Evolutionary conservation across 345 rosid species (phyloP), one percentile per base, ranked within the genome.

Genomic region (Abelmoschus esculentus): DNA sequence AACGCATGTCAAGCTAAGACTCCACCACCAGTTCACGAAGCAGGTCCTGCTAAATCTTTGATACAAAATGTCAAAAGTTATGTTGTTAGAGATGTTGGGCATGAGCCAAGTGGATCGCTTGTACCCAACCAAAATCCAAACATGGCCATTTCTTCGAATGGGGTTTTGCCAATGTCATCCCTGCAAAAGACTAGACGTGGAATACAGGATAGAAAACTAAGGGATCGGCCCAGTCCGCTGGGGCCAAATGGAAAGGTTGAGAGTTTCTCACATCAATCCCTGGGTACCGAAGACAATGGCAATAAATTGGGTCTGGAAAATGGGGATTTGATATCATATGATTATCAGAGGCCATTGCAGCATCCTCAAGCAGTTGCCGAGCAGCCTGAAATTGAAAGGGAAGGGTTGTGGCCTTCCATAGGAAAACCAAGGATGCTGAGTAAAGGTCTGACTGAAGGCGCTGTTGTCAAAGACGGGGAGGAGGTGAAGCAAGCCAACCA

Each of bases 161-260:
- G 99, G 58, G 82, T 85, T 81, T 79, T 87, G 78, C 83, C 89
- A 19, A 72, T 74, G 55, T 83, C 93, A 44, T 88, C 96, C 52
- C 89, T 90, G 2, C 82, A 86, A 52, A 90, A 85, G 80, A 78
- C 78, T 78, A 83, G 90, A 79, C 83, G 93, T 70, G 96, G 80
- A 72, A 78, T 75, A 50, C 88, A 88, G 62, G 89, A 83, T 38
- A 74, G 92, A 77, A 89, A 85, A 78, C 64, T 73, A 60, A 84
- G 86, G 84, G 96, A 89, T 73, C 80, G 90, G 80, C 89, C 96
- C 57, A 86, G 90, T 72, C 82, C 86, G 0, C 86, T 95, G 63
- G 96, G 99, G 62, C 90, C 84, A 73, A 92, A 87, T 72, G 98
- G 97, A 58, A 91, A 88, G 86, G 86, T 84, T 69, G 96, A 85